phyloP scores from a whole-genome alignment of 805 yeast species.

The Lachancea dasiensis region DNA sequence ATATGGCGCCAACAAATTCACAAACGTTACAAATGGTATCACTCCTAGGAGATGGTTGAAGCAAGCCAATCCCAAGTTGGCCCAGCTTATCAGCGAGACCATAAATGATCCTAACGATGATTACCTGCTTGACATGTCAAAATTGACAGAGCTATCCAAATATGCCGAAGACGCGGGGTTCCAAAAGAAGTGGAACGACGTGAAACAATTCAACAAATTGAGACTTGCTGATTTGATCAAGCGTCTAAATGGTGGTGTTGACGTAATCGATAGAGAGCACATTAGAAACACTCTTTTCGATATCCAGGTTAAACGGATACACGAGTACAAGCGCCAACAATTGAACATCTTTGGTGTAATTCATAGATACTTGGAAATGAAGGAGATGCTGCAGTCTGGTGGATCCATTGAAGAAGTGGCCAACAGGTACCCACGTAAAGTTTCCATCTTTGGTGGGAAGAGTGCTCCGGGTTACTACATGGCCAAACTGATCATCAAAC shows the following conservation, averaged over 20 bases:
- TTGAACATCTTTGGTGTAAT: conserved; percentile 86
- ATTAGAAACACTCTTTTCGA: conserved; percentile 69
- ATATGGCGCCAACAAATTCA: conserved; percentile 77
- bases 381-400: conserved; percentile 36
- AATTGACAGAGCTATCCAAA: conserved; percentile 59
- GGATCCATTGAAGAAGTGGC: conserved; percentile 57
- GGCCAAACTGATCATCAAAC: conserved; percentile 85
- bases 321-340: conserved; percentile 94
- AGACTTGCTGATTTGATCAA: conserved; percentile 63
- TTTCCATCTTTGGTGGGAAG: conserved; percentile 85
- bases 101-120: conserved; percentile 55
- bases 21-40: conserved; percentile 90
- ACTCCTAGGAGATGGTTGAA: conserved; percentile 96
- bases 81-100: conserved; percentile 65
- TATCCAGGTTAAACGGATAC: conserved; percentile 90
- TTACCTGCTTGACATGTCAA: conserved; percentile 60
- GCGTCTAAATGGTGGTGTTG: conserved; percentile 46
- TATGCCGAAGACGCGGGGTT: conserved; percentile 65
- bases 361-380: conserved; percentile 72
- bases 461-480: conserved; percentile 97
- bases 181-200: conserved; percentile 60
- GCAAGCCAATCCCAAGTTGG: conserved; percentile 83
- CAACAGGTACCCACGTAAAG: conserved; percentile 61
- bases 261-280: conserved; percentile 51
- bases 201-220: conserved; percentile 64